Percentiles rank a stretch among this genome's conserved stretches.
Evolutionary conservation across 768 basidiomycete species (phyloP).

Genomic region (Tricholoma sp.): DNA sequence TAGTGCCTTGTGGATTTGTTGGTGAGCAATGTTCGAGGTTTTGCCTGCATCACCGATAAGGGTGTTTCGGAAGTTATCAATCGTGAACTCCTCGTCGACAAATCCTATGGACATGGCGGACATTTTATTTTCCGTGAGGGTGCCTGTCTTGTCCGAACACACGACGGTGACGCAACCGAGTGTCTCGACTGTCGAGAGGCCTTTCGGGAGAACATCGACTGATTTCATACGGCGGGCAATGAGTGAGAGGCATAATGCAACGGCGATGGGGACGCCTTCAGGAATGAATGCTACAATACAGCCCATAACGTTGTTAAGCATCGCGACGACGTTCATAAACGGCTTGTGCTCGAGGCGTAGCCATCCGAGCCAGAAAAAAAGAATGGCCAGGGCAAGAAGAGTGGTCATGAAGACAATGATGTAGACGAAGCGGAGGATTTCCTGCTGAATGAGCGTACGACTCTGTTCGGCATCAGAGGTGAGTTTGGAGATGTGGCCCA

Average conservation of each 20-base stretch:
- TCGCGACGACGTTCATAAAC: constrained; percentile 44
- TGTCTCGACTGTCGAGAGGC: constrained; percentile 61
- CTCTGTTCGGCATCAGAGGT: constrained; percentile 42
- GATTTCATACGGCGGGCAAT: constrained; percentile 15
- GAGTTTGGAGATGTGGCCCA: constrained; percentile 53
- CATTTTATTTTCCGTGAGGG: constrained; percentile 58
- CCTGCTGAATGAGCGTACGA: constrained; percentile 41
- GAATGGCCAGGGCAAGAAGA: constrained; percentile 37
- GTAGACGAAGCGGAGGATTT: constrained; percentile 49
- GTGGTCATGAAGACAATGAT: constrained; percentile 39
- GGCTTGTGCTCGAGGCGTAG: constrained; percentile 30
- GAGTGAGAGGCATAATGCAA: constrained; percentile 42
- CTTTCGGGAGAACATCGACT: constrained; percentile 26
- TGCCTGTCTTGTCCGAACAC: constrained; percentile 56
- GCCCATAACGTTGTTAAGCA: constrained; percentile 53
- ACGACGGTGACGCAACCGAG: constrained; percentile 56
- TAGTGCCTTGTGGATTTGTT: constrained; percentile 28
- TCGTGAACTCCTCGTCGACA: constrained; percentile 26
- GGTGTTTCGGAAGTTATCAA: constrained; percentile 16
- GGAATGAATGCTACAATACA: constrained; percentile 38
- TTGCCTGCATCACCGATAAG: constrained; percentile 6
- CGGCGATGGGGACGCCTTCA: constrained; percentile 48
- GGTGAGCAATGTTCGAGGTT: constrained; percentile 5
- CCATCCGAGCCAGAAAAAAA: constrained; percentile 41
- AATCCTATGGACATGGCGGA: constrained; percentile 44